Percentiles rank a stretch among this genome's conserved stretches.
These are phyloP conservation scores for Teunomyces cretensis DNA, from an alignment of 805 yeast genomes.

Conservation along the genomic window DNA sequence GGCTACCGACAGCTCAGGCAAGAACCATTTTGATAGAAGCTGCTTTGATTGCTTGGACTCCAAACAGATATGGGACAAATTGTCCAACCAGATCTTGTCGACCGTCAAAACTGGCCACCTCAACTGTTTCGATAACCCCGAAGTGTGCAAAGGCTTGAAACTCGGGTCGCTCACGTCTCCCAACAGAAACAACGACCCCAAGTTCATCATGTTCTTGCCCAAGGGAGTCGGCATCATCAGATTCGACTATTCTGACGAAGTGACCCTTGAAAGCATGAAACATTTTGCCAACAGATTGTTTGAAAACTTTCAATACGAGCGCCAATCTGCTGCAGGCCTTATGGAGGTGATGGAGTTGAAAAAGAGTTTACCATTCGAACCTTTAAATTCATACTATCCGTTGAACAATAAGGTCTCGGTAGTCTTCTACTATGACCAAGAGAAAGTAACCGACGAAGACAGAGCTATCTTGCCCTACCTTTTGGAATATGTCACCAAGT, in stretches of 20 bases:
- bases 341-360: constrained; percentile 29
- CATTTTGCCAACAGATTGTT: constrained; percentile 48
- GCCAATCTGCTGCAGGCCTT: constrained; percentile 26
- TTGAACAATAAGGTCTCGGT: constrained; percentile 46
- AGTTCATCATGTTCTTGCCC: constrained; percentile 54
- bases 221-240: constrained; percentile 46
- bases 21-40: constrained; percentile 31
- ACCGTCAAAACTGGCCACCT: constrained; percentile 52
- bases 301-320: constrained; percentile 45
- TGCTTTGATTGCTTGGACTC: constrained; percentile 54
- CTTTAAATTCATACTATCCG: constrained; percentile 37
- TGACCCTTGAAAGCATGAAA: constrained; percentile 31
- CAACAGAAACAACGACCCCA: constrained; percentile 29
- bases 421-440: constrained; percentile 53
- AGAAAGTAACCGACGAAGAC: constrained; percentile 59
- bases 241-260: constrained; percentile 43
- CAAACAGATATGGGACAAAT: constrained; percentile 56
- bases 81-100: constrained; percentile 48
- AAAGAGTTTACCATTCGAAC: constrained; percentile 27
- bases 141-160: constrained; percentile 54
- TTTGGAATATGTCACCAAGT: constrained; percentile 56
- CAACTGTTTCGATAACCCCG: constrained; percentile 53
- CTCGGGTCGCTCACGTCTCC: constrained; percentile 21
- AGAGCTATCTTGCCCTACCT: constrained; percentile 58
- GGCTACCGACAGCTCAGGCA: constrained; percentile 27